Base-by-base conservation (phyloP, 805 yeast genomes). In the Wickerhamomyces chambardii region DNA sequence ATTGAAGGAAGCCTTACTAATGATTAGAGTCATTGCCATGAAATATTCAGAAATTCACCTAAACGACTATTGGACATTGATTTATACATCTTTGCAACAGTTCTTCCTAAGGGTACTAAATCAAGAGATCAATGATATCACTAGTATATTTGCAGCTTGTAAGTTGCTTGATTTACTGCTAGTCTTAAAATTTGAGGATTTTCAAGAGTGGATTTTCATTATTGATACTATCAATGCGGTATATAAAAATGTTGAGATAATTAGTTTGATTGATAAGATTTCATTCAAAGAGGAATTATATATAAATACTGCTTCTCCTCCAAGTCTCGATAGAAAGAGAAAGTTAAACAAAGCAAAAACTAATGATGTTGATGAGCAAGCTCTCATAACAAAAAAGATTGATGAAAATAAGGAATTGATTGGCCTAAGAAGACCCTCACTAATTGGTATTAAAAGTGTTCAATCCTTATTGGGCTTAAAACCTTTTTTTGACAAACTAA, bases 201-300 rank as follows among this genome's bases (percentile, higher is more conserved):
- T 64, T 79, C 58, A 73, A 41, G 92, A 86, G 48, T 90, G 97
- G 97, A 61, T 92, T 2, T 92, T 86, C 50, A 72, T 90, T 10
- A 68, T 78, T 19, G 85, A 82, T 46, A 76, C 73, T 15, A 66
- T 76, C 15, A 79, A 76, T 39, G 75, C 80, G 15, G 65, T 72
- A 22, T 68, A 64, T 45, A 64, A 67, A 39, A 58, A 51, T 15
- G 41, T 46, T 15, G 55, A 51, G 11, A 42, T 45, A 19, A 30
- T 51, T 17, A 48, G 54, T 37, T 39, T 50, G 41, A 41, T 50
- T 35, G 56, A 51, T 35, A 19, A 45, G 17, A 44, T 51, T 15
- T 36, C 56, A 2, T 14, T 28, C 3, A 46, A 36, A 6, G 34
- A 29, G 22, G 46, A 44, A 17, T 11, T 45, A 5, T 42, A 41